phyloP scores from a whole-genome alignment of 352 stramenopile genomes.

The Phytophthora niederhauseri region DNA sequence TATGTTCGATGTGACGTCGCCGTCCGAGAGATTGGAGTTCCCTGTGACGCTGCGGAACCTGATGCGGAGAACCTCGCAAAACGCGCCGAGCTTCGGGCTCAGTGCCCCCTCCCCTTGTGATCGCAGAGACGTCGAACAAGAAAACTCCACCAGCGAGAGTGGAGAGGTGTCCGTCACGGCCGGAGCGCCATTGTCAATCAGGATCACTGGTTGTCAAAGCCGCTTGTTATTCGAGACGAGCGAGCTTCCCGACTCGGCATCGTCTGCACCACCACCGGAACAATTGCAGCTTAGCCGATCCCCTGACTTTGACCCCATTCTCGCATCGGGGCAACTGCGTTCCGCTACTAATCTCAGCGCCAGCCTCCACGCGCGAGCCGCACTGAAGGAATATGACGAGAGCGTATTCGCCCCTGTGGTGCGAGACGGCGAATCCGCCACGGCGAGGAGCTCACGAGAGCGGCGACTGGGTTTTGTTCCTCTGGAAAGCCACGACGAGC shows the following conservation, averaged over 20 bases:
- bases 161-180: conserved; percentile 5
- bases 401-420: conserved; percentile 54
- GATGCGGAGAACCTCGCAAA: conserved; percentile 31
- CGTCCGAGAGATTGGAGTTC: conserved; percentile 54
- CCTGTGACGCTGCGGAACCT: conserved; percentile 60
- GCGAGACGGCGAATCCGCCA: conserved; percentile 1
- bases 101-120: neutral
- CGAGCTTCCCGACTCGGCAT: conserved; percentile 26
- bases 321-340: conserved; percentile 27
- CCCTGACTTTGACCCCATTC: conserved; percentile 48
- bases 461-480: conserved; percentile 25
- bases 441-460: conserved; percentile 18
- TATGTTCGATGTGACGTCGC: conserved; percentile 75
- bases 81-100: conserved; percentile 6
- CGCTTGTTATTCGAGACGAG: conserved; percentile 29
- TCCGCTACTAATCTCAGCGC: conserved; percentile 38
- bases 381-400: conserved; percentile 68
- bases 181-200: conserved; percentile 11
- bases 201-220: conserved; percentile 12
- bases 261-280: conserved; percentile 24
- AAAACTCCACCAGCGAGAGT: conserved; percentile 3
- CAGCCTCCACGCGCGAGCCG: conserved; percentile 46
- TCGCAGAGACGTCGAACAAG: conserved; percentile 13
- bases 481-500: conserved; percentile 29
- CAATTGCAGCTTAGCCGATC: conserved; percentile 56